phyloP scores from a whole-genome alignment of 2,329 filamentous ascomycete species.

The Cladosporium sp. region DNA sequence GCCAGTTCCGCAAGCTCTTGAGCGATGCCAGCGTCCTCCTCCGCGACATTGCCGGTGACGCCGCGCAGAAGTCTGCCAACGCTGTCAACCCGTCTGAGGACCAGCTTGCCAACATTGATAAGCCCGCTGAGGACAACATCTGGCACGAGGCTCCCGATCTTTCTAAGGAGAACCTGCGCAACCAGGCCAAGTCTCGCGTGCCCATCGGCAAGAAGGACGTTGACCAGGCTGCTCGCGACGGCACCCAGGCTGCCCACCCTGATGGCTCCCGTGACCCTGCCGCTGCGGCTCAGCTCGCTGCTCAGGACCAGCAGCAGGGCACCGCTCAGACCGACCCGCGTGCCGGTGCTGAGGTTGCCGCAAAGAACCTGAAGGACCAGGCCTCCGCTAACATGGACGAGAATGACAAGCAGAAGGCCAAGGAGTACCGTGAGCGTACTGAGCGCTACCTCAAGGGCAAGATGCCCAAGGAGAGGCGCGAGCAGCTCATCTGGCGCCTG shows the following conservation, averaged over 20 bases:
- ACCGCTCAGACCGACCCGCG: constrained; percentile 45
- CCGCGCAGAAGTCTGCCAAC: constrained; percentile 71
- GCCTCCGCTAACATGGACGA: constrained; percentile 61
- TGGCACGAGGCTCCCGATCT: constrained; percentile 88
- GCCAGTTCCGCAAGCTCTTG: constrained; percentile 88
- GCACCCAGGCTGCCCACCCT: constrained; percentile 55
- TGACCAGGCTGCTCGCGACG: constrained; percentile 56
- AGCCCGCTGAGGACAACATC: constrained; percentile 82
- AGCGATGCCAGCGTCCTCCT: constrained; percentile 76
- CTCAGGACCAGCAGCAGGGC: constrained; percentile 50
- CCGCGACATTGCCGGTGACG: constrained; percentile 89
- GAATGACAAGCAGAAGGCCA: constrained; percentile 48
- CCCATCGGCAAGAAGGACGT: constrained; percentile 56
- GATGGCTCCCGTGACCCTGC: constrained; percentile 50
- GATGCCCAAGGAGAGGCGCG: constrained; percentile 86
- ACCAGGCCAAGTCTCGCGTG: constrained; percentile 59
- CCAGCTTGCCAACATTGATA: constrained; percentile 70
- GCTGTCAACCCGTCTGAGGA: constrained; percentile 76
- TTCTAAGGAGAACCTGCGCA: constrained; percentile 64
- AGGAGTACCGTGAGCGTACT: constrained; percentile 47
- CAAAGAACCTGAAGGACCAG: constrained; percentile 50
- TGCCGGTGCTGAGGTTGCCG: constrained; percentile 46
- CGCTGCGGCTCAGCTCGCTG: constrained; percentile 50
- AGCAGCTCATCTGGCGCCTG: constrained; percentile 85
- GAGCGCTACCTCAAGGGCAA: constrained; percentile 79